Conservation (phyloP, 257 asterid species). For the Gentiana straminea region DNA sequence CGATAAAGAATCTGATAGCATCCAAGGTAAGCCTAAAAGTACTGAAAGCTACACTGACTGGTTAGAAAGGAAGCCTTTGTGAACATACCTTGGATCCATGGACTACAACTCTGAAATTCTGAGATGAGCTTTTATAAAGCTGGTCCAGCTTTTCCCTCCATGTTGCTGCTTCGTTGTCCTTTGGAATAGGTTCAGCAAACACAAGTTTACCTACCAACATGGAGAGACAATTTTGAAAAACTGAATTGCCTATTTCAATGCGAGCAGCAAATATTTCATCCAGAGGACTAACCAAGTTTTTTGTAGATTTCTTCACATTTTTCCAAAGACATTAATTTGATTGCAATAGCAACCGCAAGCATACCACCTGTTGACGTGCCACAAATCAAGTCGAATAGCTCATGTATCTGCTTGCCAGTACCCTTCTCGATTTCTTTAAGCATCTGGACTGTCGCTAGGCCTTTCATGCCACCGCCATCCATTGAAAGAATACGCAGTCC, state of each 20-base stretch:
- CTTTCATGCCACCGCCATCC: conserved; percentile 99
- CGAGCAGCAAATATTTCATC: conserved; percentile 10
- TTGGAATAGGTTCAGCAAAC: conserved; percentile 92
- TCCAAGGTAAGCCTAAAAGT: not conserved
- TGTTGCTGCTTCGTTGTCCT: conserved; percentile 98
- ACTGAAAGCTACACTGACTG: not conserved
- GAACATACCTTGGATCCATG: conserved; percentile 88
- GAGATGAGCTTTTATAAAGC: conserved; percentile 96
- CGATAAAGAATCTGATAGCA: not conserved
- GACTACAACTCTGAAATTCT: conserved; percentile 91
- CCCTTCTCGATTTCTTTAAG: conserved; percentile 88
- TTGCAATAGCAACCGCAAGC: conserved; percentile 99
- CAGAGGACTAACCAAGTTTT: conserved; percentile 66
- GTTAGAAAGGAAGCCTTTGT: conserved; percentile 9
- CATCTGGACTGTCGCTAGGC: conserved; percentile 92
- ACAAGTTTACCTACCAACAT: conserved; percentile 73
- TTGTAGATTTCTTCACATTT: conserved; percentile 97
- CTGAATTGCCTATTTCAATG: conserved; percentile 5
- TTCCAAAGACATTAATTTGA: conserved; percentile 82
- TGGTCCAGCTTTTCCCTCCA: conserved; percentile 99
- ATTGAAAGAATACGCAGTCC: conserved; percentile 89
- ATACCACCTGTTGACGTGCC: conserved; percentile 99
- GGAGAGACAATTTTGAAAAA: conserved; percentile 8
- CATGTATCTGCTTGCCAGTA: conserved; percentile 93
- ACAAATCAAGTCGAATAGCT: conserved; percentile 95